Conservation (phyloP, 2,329 filamentous ascomycete genomes). For the Colletotrichum sidae region DNA sequence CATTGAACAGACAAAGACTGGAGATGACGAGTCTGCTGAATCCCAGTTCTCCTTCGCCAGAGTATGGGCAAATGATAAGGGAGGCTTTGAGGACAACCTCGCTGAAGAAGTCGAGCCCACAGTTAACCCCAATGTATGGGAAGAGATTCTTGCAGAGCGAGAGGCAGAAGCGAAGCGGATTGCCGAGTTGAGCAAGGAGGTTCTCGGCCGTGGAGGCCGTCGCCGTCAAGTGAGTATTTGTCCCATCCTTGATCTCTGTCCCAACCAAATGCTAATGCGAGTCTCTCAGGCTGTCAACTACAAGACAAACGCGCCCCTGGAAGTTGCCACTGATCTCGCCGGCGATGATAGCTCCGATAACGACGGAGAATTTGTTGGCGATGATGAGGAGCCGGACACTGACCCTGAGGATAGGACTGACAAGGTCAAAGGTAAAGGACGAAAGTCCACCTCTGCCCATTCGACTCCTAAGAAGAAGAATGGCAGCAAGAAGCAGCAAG, state of each 20-base stretch:
- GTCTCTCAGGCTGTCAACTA: constrained; percentile 45
- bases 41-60: constrained; percentile 89
- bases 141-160: constrained; percentile 76
- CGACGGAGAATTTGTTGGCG: constrained; percentile 45
- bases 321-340: constrained; percentile 33
- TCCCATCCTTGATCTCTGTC: background rate
- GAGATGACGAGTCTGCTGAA: constrained; percentile 74
- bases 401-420: constrained; percentile 25
- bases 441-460: constrained; percentile 23
- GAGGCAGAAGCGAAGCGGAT: constrained; percentile 77
- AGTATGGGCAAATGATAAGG: constrained; percentile 89
- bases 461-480: constrained; percentile 18
- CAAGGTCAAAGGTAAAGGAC: constrained; percentile 34
- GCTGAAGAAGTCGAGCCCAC: constrained; percentile 61
- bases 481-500: constrained; percentile 28
- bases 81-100: constrained; percentile 72
- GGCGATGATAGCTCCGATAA: constrained; percentile 36
- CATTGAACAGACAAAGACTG: constrained; percentile 76
- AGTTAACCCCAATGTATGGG: constrained; percentile 82
- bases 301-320: constrained; percentile 37
- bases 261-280: background rate
- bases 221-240: constrained; percentile 65
- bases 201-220: constrained; percentile 87
- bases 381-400: constrained; percentile 41
- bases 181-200: constrained; percentile 74